phyloP scores from a whole-genome alignment of 257 asterid species.

The Solanum chmielewskii region DNA sequence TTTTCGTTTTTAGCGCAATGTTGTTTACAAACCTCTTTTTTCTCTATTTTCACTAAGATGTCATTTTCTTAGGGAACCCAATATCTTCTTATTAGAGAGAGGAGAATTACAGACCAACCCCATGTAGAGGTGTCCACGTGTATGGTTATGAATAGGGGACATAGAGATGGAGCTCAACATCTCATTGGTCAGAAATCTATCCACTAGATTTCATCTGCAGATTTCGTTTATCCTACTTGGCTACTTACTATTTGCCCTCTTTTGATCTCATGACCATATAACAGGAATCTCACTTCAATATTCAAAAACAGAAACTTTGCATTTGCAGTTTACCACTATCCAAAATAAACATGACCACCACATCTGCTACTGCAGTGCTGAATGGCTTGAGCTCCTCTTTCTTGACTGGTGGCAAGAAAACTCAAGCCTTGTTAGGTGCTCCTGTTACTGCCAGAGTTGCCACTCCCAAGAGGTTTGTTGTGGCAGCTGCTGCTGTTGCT shows the following conservation, averaged over 20 bases:
- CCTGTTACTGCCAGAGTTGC: slow-evolving; percentile 28
- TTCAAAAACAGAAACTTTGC: neutral
- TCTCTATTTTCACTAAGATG: neutral
- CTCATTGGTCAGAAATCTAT: slow-evolving; percentile 10
- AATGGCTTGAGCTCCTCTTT: slow-evolving; percentile 71
- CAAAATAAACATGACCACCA: slow-evolving; percentile 51
- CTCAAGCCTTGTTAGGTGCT: slow-evolving; percentile 44
- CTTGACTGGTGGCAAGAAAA: slow-evolving; percentile 68
- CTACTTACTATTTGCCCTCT: slow-evolving; percentile 14
- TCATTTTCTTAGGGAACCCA: neutral
- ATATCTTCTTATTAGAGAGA: neutral
- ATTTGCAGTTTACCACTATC: neutral
- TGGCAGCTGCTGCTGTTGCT: slow-evolving; percentile 46
- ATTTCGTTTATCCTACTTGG: slow-evolving; percentile 57
- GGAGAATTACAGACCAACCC: neutral
- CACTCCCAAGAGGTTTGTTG: slow-evolving; percentile 42
- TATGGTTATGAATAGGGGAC: neutral
- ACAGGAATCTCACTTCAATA: neutral
- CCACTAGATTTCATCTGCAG: slow-evolving; percentile 5
- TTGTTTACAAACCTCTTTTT: neutral
- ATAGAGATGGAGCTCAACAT: neutral
- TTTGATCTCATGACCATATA: slow-evolving; percentile 7
- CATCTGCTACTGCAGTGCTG: slow-evolving; percentile 83
- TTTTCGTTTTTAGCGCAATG: neutral
- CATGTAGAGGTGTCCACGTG: neutral